A percentile compares a stretch with the other conserved stretches of the same genome.
These are phyloP conservation scores for Penicillium polonicum DNA, from an alignment of 2,329 filamentous ascomycete species.

Conservation along the genomic window DNA sequence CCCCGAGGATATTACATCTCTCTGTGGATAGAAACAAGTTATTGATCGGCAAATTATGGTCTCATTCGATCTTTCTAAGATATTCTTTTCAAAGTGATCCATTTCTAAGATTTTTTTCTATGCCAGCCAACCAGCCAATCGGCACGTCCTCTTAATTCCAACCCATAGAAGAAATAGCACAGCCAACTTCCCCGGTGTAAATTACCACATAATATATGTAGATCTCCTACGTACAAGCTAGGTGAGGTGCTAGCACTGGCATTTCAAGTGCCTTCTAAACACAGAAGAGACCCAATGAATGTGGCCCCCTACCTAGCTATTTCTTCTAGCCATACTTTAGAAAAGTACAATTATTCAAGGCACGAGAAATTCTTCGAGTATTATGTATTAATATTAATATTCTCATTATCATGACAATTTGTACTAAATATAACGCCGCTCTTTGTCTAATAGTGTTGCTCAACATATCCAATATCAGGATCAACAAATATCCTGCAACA, in stretches of 20 bases:
- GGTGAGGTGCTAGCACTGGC: background rate
- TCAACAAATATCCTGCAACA: background rate
- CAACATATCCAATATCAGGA: background rate
- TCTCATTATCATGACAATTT: background rate
- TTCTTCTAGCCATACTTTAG: background rate
- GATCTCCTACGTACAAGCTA: too few relatives aligned
- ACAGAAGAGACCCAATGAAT: too few relatives aligned
- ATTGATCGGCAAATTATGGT: background rate
- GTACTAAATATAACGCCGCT: background rate
- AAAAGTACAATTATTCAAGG: background rate
- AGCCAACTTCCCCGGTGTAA: too few relatives aligned
- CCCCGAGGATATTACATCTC: conserved; percentile 27
- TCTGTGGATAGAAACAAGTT: conserved; percentile 21
- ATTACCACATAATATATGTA: background rate
- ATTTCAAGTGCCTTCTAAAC: background rate
- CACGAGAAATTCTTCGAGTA: background rate
- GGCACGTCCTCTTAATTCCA: background rate
- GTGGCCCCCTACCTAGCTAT: background rate
- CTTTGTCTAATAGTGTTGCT: background rate
- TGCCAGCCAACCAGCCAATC: background rate
- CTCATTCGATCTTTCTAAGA: background rate
- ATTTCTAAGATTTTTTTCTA: background rate
- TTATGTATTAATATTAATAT: background rate
- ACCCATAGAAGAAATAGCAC: background rate
- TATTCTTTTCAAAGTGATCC: background rate